These are phyloP conservation scores for Neurospora terricola DNA, from an alignment of 495 filamentous ascomycete species.

Conservation along the genomic window DNA sequence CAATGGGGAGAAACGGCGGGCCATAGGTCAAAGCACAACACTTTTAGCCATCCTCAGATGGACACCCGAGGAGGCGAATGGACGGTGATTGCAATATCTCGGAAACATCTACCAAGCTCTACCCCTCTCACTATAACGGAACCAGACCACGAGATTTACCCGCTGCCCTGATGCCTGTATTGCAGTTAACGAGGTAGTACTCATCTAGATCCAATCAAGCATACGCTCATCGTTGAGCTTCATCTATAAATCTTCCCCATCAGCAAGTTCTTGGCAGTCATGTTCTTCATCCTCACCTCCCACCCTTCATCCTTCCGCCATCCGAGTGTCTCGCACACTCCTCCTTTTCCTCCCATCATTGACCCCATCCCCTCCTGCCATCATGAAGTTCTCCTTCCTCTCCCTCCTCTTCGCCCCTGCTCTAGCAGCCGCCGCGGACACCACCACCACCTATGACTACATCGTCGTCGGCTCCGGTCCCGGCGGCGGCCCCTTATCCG, in stretches of 20 bases:
- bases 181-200: neutral
- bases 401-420: constrained; percentile 18
- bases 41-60: neutral
- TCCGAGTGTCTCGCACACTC: neutral
- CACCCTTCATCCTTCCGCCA: neutral
- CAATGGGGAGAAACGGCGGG: neutral
- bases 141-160: neutral
- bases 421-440: constrained; percentile 5
- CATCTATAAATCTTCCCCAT: neutral
- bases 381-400: constrained; percentile 20
- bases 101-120: neutral
- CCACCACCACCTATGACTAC: constrained; percentile 44
- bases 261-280: neutral
- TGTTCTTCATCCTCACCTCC: neutral
- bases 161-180: neutral
- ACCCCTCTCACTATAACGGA: neutral
- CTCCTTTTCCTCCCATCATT: constrained; percentile 25
- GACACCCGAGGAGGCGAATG: neutral
- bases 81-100: neutral
- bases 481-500: constrained; percentile 54
- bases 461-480: constrained; percentile 57
- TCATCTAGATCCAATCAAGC: neutral
- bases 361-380: neutral
- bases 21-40: neutral
- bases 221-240: neutral